Conservation (phyloP, 2,329 filamentous ascomycete genomes). For the Colletotrichum coccodes region DNA sequence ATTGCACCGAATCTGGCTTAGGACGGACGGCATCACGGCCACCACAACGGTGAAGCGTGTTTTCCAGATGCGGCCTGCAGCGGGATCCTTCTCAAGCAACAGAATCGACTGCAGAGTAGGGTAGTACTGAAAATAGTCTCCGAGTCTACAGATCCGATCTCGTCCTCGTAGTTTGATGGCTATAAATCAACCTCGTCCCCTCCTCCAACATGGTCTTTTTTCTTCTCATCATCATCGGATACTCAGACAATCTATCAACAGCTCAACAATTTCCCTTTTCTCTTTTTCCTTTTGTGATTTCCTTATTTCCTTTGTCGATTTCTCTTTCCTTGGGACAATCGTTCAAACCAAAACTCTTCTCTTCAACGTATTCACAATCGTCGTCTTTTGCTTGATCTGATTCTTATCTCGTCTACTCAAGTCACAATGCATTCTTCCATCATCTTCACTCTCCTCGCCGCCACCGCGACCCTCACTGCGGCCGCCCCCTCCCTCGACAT, state of each 20-base stretch:
- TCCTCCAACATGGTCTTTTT: background rate
- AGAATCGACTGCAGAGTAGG: background rate
- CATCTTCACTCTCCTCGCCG: conserved; percentile 11
- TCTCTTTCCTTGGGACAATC: conserved; percentile 13
- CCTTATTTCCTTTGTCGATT: conserved; percentile 29
- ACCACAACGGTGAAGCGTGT: background rate
- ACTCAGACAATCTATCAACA: background rate
- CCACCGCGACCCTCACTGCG: conserved; percentile 1
- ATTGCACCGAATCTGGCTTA: background rate
- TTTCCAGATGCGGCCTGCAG: background rate
- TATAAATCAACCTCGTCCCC: conserved; percentile 16
- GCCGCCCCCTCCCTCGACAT: background rate
- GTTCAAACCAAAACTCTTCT: background rate
- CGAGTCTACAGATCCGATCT: background rate
- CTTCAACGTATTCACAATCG: background rate
- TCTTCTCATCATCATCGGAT: conserved; percentile 12
- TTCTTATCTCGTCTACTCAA: background rate
- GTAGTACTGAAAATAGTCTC: background rate
- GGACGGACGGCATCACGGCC: background rate
- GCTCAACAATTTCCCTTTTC: background rate
- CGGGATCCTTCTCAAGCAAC: background rate
- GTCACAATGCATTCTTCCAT: conserved; percentile 27
- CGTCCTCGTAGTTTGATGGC: background rate
- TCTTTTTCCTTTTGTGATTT: conserved; percentile 4
- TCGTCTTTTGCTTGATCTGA: background rate